A percentile compares a stretch with the other conserved stretches of the same genome.
Evolutionary conservation across 306 rosid genomes (phyloP).

Genomic region (Malus sieversii): DNA sequence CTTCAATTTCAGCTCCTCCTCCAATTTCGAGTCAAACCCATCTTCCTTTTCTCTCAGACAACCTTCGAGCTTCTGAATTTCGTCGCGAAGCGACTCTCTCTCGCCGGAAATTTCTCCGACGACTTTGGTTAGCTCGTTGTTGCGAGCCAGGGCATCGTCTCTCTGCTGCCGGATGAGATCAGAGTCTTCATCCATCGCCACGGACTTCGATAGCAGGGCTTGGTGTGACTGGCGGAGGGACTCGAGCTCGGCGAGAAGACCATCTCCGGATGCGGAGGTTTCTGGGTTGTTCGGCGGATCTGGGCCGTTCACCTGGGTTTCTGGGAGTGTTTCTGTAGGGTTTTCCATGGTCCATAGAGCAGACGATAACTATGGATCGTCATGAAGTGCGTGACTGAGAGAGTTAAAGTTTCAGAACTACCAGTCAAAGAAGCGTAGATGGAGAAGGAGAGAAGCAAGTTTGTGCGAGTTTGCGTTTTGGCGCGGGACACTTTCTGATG

Average conservation of each 20-base stretch:
- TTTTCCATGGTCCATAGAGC: conserved; percentile 38
- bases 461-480: background rate
- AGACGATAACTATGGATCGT: conserved; percentile 3
- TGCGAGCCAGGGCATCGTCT: conserved; percentile 21
- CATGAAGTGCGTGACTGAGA: conserved; percentile 9
- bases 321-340: conserved; percentile 9
- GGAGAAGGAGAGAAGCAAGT: background rate
- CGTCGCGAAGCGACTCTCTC: conserved; percentile 23
- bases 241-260: conserved; percentile 20
- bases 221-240: conserved; percentile 20
- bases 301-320: background rate
- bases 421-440: conserved; percentile 37
- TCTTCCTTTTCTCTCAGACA: conserved; percentile 28
- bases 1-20: conserved; percentile 8
- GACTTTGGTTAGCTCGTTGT: conserved; percentile 7
- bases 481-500: background rate
- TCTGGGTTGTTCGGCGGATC: conserved; percentile 8
- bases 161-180: conserved; percentile 4
- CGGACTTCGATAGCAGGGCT: conserved; percentile 11
- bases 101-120: conserved; percentile 21
- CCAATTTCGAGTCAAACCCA: conserved; percentile 17
- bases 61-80: conserved; percentile 25
- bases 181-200: conserved; percentile 13
- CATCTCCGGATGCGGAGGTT: conserved; percentile 13
- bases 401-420: conserved; percentile 26